Conservation (phyloP, 305 asterid genomes). For the Fraxinus sp. region DNA sequence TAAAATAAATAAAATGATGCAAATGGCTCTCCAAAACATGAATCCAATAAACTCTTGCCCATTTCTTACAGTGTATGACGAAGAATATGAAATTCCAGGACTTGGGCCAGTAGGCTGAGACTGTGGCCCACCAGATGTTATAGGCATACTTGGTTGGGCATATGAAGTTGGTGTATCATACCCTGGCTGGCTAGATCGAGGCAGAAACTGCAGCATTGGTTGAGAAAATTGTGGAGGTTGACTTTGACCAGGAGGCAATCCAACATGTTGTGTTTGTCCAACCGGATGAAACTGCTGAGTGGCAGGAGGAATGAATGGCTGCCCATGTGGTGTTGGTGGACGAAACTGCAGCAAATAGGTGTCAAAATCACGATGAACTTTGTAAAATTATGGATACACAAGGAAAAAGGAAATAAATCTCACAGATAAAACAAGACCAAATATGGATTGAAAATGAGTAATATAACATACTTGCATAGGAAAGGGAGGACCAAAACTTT, state of each 20-base stretch:
- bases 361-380: slow-evolving; percentile 16
- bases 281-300: slow-evolving; percentile 70
- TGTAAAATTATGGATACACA: neutral
- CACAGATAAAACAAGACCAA: slow-evolving; percentile 2
- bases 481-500: slow-evolving; percentile 57
- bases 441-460: neutral
- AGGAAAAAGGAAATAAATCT: slow-evolving; percentile 3
- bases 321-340: slow-evolving; percentile 64
- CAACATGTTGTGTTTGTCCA: slow-evolving; percentile 58
- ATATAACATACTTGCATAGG: slow-evolving; percentile 67
- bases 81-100: slow-evolving; percentile 57
- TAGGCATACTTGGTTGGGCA: slow-evolving; percentile 57
- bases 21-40: neutral
- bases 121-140: slow-evolving; percentile 52
- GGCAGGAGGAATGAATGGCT: slow-evolving; percentile 49
- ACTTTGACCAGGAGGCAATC: slow-evolving; percentile 63
- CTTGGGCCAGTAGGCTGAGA: slow-evolving; percentile 49
- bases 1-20: slow-evolving; percentile 23
- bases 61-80: slow-evolving; percentile 67
- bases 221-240: slow-evolving; percentile 73
- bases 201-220: slow-evolving; percentile 66
- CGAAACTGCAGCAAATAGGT: slow-evolving; percentile 60
- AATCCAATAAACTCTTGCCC: slow-evolving; percentile 11
- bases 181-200: slow-evolving; percentile 56
- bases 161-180: slow-evolving; percentile 52